A percentile compares a stretch with the other conserved stretches of the same genome.
Evolutionary conservation across 208 protist species (phyloP).

Genomic region (Crithidia acanthocephali): DNA sequence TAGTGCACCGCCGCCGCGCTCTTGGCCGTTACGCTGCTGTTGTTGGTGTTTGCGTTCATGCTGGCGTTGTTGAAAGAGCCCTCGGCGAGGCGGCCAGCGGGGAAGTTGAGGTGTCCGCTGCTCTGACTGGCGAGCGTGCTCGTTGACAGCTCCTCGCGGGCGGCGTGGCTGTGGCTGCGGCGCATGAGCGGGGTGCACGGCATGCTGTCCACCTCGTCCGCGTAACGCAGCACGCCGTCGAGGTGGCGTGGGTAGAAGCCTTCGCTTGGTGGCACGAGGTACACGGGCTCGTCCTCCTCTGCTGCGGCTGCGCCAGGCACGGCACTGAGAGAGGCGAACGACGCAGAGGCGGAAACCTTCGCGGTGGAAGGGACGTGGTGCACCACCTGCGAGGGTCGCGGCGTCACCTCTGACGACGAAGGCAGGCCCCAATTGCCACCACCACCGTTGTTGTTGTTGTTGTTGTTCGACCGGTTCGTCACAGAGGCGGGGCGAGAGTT

Average conservation of each 20-base stretch:
- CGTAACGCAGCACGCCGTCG: slow-evolving; percentile 21
- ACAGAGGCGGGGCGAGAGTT: slow-evolving; percentile 3
- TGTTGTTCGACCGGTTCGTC: neutral
- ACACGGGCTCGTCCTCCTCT: neutral
- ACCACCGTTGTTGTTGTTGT: neutral
- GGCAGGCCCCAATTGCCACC: neutral
- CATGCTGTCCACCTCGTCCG: slow-evolving; percentile 20
- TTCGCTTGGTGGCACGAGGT: slow-evolving; percentile 37
- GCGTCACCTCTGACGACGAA: slow-evolving; percentile 5
- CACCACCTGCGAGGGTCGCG: slow-evolving; percentile 9
- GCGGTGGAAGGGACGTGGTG: neutral
- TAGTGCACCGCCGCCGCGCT: slow-evolving; percentile 4
- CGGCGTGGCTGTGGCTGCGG: slow-evolving; percentile 7
- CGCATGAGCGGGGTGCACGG: slow-evolving; percentile 23
- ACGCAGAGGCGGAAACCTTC: neutral
- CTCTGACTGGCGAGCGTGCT: neutral
- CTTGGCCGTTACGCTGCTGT: neutral
- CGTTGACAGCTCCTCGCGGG: slow-evolving; percentile 15
- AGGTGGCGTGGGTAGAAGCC: slow-evolving; percentile 54
- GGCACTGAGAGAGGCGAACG: neutral
- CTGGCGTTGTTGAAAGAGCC: slow-evolving; percentile 4
- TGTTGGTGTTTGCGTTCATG: slow-evolving; percentile 7
- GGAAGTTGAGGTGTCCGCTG: neutral
- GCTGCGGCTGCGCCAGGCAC: neutral
- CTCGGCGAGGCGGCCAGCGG: neutral